Base-by-base conservation (phyloP, 257 asterid species). In the Agastache rugosa region DNA sequence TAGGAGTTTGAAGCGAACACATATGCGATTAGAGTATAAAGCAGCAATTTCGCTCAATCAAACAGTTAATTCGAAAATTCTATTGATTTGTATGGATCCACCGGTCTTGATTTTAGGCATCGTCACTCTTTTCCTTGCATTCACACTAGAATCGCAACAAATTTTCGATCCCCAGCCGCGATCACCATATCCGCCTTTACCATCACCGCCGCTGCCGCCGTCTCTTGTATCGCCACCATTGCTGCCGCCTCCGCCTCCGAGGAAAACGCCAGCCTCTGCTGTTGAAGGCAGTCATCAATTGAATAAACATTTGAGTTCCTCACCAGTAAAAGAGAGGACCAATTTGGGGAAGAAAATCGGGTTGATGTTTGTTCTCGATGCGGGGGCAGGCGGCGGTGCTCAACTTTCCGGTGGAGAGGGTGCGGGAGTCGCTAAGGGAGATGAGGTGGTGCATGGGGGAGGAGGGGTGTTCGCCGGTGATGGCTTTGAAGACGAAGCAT, bases 311-410 rank as follows among this genome's bases (percentile, higher is more conserved):
- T 37, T 47, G 72, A 63, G 78, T 50, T 78, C 78, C 4, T 74
- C 75, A 8, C 41, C 60, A 3, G 39, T 1, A 51, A 75, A 59
- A 35, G 71, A 19, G 61, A 72, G 19, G 42, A 68, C 80, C 47
- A 79, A 85, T 53, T 42, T 50, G 12, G 88, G 86, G 76, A 79
- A 83, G 83, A 85, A 58, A 75, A 53, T 81, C 7, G 90, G 90
- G 72, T 16, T 83, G 58, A 62, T 85, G 85, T 85, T 85, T 41
- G 31, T 78, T 1, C n/a, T n/a, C n/a, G n/a, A n/a, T n/a, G n/a
- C n/a, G n/a, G n/a, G n/a, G n/a, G n/a, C n/a, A n/a, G n/a, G n/a
- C n/a, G n/a, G n/a, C n/a, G n/a, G n/a, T n/a, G n/a, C n/a, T n/a
- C n/a, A n/a, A n/a, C n/a, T n/a, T n/a, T n/a, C n/a, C n/a, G n/a